Base-by-base conservation (phyloP, 106 monocot species). In the Dendrobium officinale region DNA sequence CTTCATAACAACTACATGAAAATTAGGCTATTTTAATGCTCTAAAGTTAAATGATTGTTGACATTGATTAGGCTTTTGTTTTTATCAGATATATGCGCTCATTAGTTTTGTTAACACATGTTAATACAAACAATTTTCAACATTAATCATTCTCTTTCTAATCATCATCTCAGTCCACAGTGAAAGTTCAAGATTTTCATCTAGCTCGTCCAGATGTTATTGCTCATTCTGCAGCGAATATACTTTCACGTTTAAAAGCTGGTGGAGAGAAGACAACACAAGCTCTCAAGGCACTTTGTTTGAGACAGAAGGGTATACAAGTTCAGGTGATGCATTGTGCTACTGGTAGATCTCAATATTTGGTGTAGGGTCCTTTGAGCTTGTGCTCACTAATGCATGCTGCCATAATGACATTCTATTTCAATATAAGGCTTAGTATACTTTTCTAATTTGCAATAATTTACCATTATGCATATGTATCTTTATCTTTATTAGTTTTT, bases 221-320 rank as follows among this genome's bases (percentile, higher is more conserved):
- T 83, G 96, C 88, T 24, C 90, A 87, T 75, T 89, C 87, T 77
- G 83, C 90, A 79, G 82, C 84, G 42, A 93, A 92, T 58, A 93
- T 96, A 67, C 93, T 96, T 79, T 93, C 96, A 42, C 88, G 91
- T 55, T 44, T 96, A 67, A 90, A 89, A 85, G 91, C 93, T 82
- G 88, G 78, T 83, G 96, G 96, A 68, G 93, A 87, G 58, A 87
- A 89, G 83, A 88, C 84, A 33, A 79, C 67, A 56, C 85, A 90
- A 67, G 96, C 96, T 73, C 84, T 93, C 41, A 96, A 93, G 85
- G 85, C 89, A 51, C 88, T 96, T 74, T 96, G 96, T 85, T 89
- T 85, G 87, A 96, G 87, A 80, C 75, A 80, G 54, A 92, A 89
- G 79, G 85, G 86, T 79, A 81, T 96, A 54, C 91, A 92, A 81